A percentile compares a stretch with the other conserved stretches of the same genome.
Evolutionary conservation across 1,139 yeast species (phyloP).

Genomic region (Hansenula anomala): DNA sequence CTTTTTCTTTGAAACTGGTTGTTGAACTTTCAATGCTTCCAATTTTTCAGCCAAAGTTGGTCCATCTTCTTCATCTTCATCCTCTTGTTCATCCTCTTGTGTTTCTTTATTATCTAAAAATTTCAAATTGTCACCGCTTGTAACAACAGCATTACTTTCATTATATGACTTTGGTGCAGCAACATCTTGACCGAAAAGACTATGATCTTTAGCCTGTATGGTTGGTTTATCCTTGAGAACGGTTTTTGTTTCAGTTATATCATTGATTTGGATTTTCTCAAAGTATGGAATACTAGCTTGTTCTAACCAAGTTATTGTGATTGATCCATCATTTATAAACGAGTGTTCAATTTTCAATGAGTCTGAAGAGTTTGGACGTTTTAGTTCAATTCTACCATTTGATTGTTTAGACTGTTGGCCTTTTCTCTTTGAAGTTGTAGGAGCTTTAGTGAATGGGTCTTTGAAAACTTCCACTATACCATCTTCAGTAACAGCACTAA

Average conservation of each 20-base stretch:
- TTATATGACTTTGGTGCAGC: slow-evolving; percentile 68
- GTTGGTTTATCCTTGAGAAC: slow-evolving; percentile 34
- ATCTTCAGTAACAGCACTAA: slow-evolving; percentile 59
- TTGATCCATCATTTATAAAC: slow-evolving; percentile 33
- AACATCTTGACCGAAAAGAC: slow-evolving; percentile 56
- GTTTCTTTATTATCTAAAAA: slow-evolving; percentile 43
- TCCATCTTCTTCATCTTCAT: slow-evolving; percentile 26
- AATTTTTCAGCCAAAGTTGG: slow-evolving; percentile 59
- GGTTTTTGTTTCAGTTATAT: slow-evolving; percentile 24
- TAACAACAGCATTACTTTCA: slow-evolving; percentile 63
- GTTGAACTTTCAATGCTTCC: slow-evolving; percentile 35
- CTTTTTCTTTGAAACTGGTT: slow-evolving; percentile 20
- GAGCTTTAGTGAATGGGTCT: slow-evolving; percentile 37
- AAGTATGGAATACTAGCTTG: slow-evolving; percentile 61
- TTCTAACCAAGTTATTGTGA: slow-evolving; percentile 68
- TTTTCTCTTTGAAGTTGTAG: slow-evolving; percentile 30
- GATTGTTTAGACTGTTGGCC: slow-evolving; percentile 45
- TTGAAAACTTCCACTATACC: slow-evolving; percentile 66
- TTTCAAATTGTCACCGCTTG: slow-evolving; percentile 60
- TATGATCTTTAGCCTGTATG: slow-evolving; percentile 28
- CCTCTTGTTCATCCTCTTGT: slow-evolving; percentile 33
- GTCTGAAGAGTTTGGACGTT: slow-evolving; percentile 37
- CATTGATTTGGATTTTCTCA: slow-evolving; percentile 56
- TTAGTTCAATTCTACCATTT: slow-evolving; percentile 35
- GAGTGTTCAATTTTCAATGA: slow-evolving; percentile 39